Conservation (phyloP, 176 grass and related monocot species). For the Triticum aestivum region DNA sequence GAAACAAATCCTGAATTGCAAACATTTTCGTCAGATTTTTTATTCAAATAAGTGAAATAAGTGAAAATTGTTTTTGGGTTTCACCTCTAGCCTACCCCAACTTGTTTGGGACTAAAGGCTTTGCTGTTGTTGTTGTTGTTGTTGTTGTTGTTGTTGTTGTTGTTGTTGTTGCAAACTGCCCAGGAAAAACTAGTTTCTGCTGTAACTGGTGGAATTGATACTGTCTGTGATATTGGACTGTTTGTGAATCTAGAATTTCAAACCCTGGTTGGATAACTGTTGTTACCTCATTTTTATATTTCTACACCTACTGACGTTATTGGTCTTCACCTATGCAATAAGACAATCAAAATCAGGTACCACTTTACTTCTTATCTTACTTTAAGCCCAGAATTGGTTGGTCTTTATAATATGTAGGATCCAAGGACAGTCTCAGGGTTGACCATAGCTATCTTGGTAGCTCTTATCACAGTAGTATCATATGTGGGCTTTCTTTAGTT, state of each 20-base stretch:
- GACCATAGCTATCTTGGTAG: constrained; percentile 87
- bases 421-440: constrained; percentile 57
- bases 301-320: background rate
- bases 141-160: too few species aligned
- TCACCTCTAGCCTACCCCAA: too few species aligned
- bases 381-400: background rate
- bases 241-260: background rate
- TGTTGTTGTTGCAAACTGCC: too few species aligned
- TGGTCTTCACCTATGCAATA: constrained; percentile 6
- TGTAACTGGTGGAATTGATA: background rate
- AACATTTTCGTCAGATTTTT: background rate
- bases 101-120: too few species aligned
- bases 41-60: background rate
- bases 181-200: background rate
- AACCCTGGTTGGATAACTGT: background rate
- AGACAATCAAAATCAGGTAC: background rate
- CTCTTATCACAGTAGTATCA: constrained; percentile 84
- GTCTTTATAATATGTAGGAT: constrained; percentile 43
- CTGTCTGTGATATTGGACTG: background rate
- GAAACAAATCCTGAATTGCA: background rate
- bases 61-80: background rate
- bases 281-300: constrained; percentile 8
- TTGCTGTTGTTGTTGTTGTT: too few species aligned
- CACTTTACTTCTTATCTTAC: background rate
- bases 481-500: constrained; percentile 82